phyloP scores from a whole-genome alignment of 805 yeast genomes.

The Candida gorgasii region DNA sequence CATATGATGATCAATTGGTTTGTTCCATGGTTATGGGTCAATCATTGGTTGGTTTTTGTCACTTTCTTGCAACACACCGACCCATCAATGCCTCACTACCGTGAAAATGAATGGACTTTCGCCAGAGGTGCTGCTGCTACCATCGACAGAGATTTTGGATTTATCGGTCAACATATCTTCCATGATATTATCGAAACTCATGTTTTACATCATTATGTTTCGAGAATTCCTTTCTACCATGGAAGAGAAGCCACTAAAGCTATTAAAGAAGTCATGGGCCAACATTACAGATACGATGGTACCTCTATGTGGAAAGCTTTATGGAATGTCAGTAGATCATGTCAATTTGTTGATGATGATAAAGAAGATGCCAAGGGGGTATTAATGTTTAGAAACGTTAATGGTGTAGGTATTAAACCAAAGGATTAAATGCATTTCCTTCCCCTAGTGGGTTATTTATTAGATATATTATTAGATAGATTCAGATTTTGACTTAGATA shows the following conservation, averaged over 20 bases:
- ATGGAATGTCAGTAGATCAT: slow-evolving; percentile 60
- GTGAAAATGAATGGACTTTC: slow-evolving; percentile 57
- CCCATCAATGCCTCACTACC: slow-evolving; percentile 60
- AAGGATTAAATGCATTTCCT: slow-evolving; percentile 17
- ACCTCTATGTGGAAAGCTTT: slow-evolving; percentile 59
- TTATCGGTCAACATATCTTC: slow-evolving; percentile 56
- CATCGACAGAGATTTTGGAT: slow-evolving; percentile 61
- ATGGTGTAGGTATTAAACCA: slow-evolving; percentile 48
- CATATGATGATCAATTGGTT: slow-evolving; percentile 57
- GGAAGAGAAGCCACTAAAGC: slow-evolving; percentile 56
- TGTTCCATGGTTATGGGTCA: slow-evolving; percentile 58
- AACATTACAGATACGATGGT: slow-evolving; percentile 48
- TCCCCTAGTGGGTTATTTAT: too few relatives aligned
- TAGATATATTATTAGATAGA: too few relatives aligned
- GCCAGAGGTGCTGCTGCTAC: slow-evolving; percentile 71
- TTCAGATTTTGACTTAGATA: too few relatives aligned
- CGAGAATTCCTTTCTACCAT: slow-evolving; percentile 57
- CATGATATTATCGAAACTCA: slow-evolving; percentile 62
- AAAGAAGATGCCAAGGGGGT: slow-evolving; percentile 46
- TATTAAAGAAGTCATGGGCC: slow-evolving; percentile 53
- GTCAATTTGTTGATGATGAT: slow-evolving; percentile 71
- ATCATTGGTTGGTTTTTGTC: slow-evolving; percentile 66
- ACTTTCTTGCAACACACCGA: slow-evolving; percentile 66
- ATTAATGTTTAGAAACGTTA: slow-evolving; percentile 63
- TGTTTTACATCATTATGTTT: slow-evolving; percentile 56